Evolutionary conservation across 805 yeast species (phyloP).

Genomic region (Yamadazyma insecticola): DNA sequence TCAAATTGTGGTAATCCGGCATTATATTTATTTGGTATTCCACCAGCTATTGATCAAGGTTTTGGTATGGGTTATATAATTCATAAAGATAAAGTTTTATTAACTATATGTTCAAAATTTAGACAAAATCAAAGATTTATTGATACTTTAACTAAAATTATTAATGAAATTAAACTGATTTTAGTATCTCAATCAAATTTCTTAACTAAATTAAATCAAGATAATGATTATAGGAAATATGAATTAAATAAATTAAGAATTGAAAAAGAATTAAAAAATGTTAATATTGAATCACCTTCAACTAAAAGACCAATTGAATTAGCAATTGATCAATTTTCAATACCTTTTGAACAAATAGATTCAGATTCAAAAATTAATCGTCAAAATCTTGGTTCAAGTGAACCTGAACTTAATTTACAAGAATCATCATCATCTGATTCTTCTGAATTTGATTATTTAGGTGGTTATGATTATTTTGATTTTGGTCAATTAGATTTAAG

Average conservation of each 20-base stretch:
- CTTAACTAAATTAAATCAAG: conserved; percentile 22
- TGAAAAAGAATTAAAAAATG: conserved; percentile 29
- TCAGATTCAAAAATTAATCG: conserved; percentile 2
- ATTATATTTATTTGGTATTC: conserved; percentile 80
- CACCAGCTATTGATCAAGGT: conserved; percentile 87
- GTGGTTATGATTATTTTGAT: conserved; percentile 88
- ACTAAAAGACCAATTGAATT: conserved; percentile 22
- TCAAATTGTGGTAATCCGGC: conserved; percentile 94
- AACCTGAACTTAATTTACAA: too few relatives aligned
- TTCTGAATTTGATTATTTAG: conserved; percentile 35
- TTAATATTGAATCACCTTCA: conserved; percentile 18
- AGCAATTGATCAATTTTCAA: conserved; percentile 14
- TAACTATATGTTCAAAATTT: conserved; percentile 83
- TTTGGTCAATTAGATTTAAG: conserved; percentile 60
- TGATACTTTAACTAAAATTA: conserved; percentile 61
- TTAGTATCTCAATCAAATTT: conserved; percentile 35
- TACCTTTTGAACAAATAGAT: conserved; percentile 12
- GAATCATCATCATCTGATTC: conserved; percentile 3
- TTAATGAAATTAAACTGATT: conserved; percentile 53
- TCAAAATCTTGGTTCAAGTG: background rate
- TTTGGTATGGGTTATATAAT: conserved; percentile 92
- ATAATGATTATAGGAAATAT: conserved; percentile 25
- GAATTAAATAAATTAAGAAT: conserved; percentile 32
- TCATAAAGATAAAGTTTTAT: conserved; percentile 70
- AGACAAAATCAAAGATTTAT: conserved; percentile 79